Percentiles rank a stretch among this genome's conserved stretches.
These are phyloP conservation scores for Eremothecium cymbalariae DNA, from an alignment of 1,139 yeast species.

Conservation along the genomic window DNA sequence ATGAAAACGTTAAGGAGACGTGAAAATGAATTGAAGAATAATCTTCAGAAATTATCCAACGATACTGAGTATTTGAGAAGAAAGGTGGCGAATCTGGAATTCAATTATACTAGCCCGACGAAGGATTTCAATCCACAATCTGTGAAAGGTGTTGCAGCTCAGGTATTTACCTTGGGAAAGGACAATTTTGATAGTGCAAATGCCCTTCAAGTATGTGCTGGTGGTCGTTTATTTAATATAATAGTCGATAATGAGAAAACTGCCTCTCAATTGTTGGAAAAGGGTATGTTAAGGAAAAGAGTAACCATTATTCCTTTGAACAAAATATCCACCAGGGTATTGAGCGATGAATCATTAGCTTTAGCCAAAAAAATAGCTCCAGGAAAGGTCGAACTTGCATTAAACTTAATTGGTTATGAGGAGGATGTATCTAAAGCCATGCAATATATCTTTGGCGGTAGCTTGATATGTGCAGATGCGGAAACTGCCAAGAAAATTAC, in stretches of 20 bases:
- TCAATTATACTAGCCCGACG: slow-evolving; percentile 59
- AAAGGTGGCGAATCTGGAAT: slow-evolving; percentile 66
- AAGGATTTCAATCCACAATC: slow-evolving; percentile 51
- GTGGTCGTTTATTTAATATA: slow-evolving; percentile 80
- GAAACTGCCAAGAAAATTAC: slow-evolving; percentile 83
- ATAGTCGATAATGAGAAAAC: slow-evolving; percentile 83
- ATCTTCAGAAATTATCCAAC: slow-evolving; percentile 38
- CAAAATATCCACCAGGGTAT: slow-evolving; percentile 56
- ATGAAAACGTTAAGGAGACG: slow-evolving; percentile 41
- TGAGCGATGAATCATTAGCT: slow-evolving; percentile 39
- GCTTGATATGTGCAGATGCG: slow-evolving; percentile 79
- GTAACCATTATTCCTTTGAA: slow-evolving; percentile 91
- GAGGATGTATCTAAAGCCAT: slow-evolving; percentile 67
- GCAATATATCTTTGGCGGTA: slow-evolving; percentile 85
- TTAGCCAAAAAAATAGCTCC: slow-evolving; percentile 59
- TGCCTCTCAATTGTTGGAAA: slow-evolving; percentile 73
- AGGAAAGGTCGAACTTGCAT: slow-evolving; percentile 78
- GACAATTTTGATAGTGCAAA: slow-evolving; percentile 55
- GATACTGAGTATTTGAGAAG: slow-evolving; percentile 54
- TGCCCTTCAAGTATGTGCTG: slow-evolving; percentile 92
- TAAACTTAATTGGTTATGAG: slow-evolving; percentile 70
- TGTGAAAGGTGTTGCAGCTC: slow-evolving; percentile 88
- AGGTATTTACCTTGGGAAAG: slow-evolving; percentile 59
- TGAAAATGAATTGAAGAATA: slow-evolving; percentile 35
- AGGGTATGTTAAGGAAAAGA: slow-evolving; percentile 69